These are phyloP conservation scores for Rubus parviflorus DNA, from an alignment of 306 rosid species.

Conservation along the genomic window DNA sequence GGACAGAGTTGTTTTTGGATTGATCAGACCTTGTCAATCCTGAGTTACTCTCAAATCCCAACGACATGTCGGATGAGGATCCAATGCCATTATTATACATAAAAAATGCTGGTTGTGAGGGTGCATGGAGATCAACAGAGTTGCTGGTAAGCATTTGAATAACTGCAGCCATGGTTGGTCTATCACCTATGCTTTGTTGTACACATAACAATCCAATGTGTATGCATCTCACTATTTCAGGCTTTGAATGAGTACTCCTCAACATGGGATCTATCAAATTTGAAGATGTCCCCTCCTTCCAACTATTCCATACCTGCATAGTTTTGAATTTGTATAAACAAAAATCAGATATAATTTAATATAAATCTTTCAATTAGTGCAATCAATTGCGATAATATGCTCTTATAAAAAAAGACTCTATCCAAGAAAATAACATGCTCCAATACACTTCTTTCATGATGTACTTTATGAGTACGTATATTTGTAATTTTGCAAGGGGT, in stretches of 20 bases:
- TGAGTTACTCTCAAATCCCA: neutral
- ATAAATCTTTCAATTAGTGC: neutral
- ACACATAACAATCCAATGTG: slow-evolving; percentile 14
- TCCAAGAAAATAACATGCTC: too few species aligned
- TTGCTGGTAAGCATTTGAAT: slow-evolving; percentile 6
- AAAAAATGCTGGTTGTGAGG: slow-evolving; percentile 11
- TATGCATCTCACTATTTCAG: slow-evolving; percentile 13
- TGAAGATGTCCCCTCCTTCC: neutral
- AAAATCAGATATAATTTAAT: neutral
- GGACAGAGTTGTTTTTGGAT: too few species aligned
- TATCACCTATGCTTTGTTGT: neutral
- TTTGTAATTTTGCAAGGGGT: too few species aligned
- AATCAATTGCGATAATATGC: neutral
- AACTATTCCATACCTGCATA: neutral
- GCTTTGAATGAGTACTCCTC: neutral
- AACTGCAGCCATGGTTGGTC: slow-evolving; percentile 13
- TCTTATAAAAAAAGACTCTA: too few species aligned
- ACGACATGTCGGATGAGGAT: neutral
- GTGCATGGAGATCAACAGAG: neutral
- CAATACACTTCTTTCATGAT: too few species aligned
- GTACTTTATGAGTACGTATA: too few species aligned
- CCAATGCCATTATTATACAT: neutral
- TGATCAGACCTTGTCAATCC: neutral
- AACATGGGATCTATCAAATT: neutral
- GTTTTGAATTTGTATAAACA: neutral